phyloP scores from a whole-genome alignment of 2,329 filamentous ascomycete genomes.

The Ceratocystis diversiconidia region DNA sequence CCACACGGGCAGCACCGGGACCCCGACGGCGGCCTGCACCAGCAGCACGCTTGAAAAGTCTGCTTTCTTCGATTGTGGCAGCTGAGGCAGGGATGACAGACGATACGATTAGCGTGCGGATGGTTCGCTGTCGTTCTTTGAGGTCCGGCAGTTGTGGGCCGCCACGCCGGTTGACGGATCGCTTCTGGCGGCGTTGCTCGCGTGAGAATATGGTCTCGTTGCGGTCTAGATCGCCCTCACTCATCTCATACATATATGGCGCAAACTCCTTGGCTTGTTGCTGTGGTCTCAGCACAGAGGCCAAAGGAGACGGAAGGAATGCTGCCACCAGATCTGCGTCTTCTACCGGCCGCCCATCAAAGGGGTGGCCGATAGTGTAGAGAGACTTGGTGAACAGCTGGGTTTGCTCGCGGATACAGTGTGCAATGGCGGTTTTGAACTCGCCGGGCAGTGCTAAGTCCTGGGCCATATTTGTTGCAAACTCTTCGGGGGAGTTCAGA shows the following conservation, averaged over 20 bases:
- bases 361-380: slow-evolving; percentile 85
- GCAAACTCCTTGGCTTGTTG: slow-evolving; percentile 89
- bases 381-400: slow-evolving; percentile 89
- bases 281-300: slow-evolving; percentile 72
- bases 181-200: slow-evolving; percentile 86
- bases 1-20: slow-evolving; percentile 33
- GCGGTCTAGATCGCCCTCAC: slow-evolving; percentile 74
- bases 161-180: slow-evolving; percentile 83
- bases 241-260: slow-evolving; percentile 87
- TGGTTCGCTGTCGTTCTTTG: slow-evolving; percentile 84
- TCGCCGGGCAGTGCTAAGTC: slow-evolving; percentile 87
- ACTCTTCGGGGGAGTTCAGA: slow-evolving; percentile 84
- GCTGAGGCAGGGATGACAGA: slow-evolving; percentile 83
- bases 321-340: slow-evolving; percentile 77
- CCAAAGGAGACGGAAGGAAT: slow-evolving; percentile 73
- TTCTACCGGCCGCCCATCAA: slow-evolving; percentile 85
- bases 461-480: slow-evolving; percentile 74
- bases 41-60: slow-evolving; percentile 67
- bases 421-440: slow-evolving; percentile 92
- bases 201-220: slow-evolving; percentile 87
- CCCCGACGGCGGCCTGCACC: slow-evolving; percentile 35
- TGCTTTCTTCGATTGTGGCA: slow-evolving; percentile 63
- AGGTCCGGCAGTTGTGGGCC: slow-evolving; percentile 90
- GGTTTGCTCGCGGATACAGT: slow-evolving; percentile 90
- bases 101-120: slow-evolving; percentile 82